These are phyloP conservation scores for Rhizopogon vulgaris DNA, from an alignment of 768 basidiomycete species.

Conservation along the genomic window DNA sequence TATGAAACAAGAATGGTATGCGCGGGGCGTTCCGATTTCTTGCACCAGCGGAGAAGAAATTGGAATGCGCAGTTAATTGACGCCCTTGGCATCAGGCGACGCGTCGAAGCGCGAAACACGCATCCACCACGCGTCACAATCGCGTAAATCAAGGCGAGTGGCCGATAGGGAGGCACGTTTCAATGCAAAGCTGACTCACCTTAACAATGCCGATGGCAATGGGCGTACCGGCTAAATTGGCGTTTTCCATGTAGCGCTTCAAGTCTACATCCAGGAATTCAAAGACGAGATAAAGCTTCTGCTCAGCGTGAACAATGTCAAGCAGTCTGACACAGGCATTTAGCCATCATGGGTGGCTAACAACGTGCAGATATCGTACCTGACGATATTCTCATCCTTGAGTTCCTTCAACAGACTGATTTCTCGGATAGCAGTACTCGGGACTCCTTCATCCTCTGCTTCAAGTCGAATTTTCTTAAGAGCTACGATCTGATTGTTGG, in stretches of 20 bases:
- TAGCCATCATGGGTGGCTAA: conserved; percentile 6
- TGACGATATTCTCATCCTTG: conserved; percentile 93
- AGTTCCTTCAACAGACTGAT: conserved; percentile 96
- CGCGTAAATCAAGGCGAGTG: conserved; percentile 4
- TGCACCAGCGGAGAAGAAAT: neutral
- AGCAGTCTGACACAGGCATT: conserved; percentile 53
- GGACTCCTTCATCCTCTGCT: conserved; percentile 98
- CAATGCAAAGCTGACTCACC: conserved; percentile 40
- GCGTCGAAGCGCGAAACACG: conserved; percentile 8
- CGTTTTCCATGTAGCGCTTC: conserved; percentile 93
- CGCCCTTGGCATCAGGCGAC: conserved; percentile 8
- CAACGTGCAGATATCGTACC: conserved; percentile 39
- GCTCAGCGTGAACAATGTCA: conserved; percentile 95
- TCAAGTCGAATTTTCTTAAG: conserved; percentile 98
- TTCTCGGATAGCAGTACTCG: conserved; percentile 96
- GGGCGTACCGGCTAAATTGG: conserved; percentile 64
- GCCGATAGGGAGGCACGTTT: neutral
- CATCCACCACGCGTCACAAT: conserved; percentile 25
- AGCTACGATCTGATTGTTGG: conserved; percentile 80
- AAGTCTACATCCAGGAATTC: conserved; percentile 97
- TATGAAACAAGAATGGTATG: neutral
- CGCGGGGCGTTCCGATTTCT: neutral
- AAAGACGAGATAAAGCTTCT: conserved; percentile 96
- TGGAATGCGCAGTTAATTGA: neutral
- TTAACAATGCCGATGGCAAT: conserved; percentile 73